Base-by-base conservation (phyloP, 192 early-diverging fungal genomes). In the Linnemannia elongata region DNA sequence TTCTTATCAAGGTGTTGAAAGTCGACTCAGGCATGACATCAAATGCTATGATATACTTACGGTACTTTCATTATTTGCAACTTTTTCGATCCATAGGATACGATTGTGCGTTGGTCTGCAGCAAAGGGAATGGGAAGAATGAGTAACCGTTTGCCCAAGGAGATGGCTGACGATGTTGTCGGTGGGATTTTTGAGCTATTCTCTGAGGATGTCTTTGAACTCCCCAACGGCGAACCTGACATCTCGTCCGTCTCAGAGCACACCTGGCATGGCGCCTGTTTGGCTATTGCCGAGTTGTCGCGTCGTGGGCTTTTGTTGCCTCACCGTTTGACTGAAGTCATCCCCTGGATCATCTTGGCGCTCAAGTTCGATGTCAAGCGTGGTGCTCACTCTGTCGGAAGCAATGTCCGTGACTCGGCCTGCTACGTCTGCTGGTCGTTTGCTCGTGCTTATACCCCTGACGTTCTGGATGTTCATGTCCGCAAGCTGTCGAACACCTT, bases 361-460 rank as follows among this genome's bases (percentile, higher is more conserved):
- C 91, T 99, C 6, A 93, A 91, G 57, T 99, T 97, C 88, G 98
- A 99, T 87, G 90, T 96, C 39, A 94, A 95, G 83, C 92, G 95
- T 42, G 98, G 97, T 5, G 92, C 95, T 39, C 95, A 98, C 49
- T 98, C 98, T 38, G 93, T 99, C 54, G 98, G 98, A 5, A 90
- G 97, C 17, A 95, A 98, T 87, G 97, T 99, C 0, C 94, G 98
- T 41, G 98, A 99, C 85, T 96, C 98, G 0, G 96, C 96, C 42
- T 97, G 98, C 79, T 99, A 99, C 89, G 97, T 98, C 17, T 95
- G 96, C 86, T 99, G 98, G 98, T 97, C 97, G 36, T 97, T 99
- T 88, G 97, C 97, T 35, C 92, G 98, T 39, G 96, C 97, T 0
- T 96, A 98, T 81, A 94, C 95, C 30, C 92, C 94, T 3, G 88